A percentile compares a stretch with the other conserved stretches of the same genome.
phyloP scores from a whole-genome alignment of 257 asterid species.

The Thymus quinquecostatus region DNA sequence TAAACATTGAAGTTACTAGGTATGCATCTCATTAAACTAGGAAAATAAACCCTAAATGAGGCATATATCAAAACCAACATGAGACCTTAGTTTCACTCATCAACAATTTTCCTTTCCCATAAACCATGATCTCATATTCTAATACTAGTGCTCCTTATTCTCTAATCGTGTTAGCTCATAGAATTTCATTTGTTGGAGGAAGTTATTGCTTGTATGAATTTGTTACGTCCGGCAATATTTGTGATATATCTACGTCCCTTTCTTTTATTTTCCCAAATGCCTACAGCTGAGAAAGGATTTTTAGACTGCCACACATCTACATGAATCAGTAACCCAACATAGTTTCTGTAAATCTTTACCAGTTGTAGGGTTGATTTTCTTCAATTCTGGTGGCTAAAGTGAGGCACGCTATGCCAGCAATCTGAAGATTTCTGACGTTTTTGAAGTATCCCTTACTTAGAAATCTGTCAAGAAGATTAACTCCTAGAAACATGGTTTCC shows the following conservation, averaged over 20 bases:
- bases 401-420: slow-evolving; percentile 94
- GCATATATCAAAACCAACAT: not conserved
- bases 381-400: slow-evolving; percentile 90
- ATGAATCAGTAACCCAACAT: not conserved
- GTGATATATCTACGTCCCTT: no score
- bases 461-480: slow-evolving; percentile 80
- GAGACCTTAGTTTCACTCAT: no score
- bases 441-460: slow-evolving; percentile 83
- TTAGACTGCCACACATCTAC: not conserved
- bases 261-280: no score
- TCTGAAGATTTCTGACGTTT: slow-evolving; percentile 67
- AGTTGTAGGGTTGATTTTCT: slow-evolving; percentile 91
- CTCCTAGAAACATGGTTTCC: slow-evolving; percentile 93
- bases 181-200: no score
- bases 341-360: slow-evolving; percentile 42
- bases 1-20: not conserved
- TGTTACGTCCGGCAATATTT: no score
- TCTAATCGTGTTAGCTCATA: no score
- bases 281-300: no score
- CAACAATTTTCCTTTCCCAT: no score
- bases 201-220: no score
- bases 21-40: not conserved
- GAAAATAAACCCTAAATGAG: not conserved
- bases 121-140: no score
- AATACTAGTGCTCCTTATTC: no score